Percentiles rank a stretch among this genome's conserved stretches.
These are phyloP conservation scores for Arthrobotrys iridis DNA, from an alignment of 2,329 filamentous ascomycete genomes.

Conservation along the genomic window DNA sequence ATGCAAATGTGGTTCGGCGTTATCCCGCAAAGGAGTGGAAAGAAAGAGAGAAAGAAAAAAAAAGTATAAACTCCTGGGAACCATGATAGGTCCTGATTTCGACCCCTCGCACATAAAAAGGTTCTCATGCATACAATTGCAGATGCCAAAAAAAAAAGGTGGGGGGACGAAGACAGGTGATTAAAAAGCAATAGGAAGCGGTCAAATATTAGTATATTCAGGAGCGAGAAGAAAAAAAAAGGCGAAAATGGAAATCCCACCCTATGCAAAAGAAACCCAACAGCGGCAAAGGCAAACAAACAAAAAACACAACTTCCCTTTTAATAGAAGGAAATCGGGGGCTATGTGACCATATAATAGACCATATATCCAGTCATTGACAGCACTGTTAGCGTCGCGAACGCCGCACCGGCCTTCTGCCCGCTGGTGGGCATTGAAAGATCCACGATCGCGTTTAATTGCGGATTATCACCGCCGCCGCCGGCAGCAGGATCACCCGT, in stretches of 20 bases:
- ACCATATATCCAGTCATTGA: conserved; percentile 54
- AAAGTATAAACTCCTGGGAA: conserved; percentile 17
- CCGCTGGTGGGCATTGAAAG: conserved; percentile 28
- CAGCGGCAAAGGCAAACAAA: no score
- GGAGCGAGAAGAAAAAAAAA: conserved; percentile 5
- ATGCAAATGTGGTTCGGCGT: neutral
- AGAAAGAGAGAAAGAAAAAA: conserved; percentile 13
- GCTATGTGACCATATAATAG: conserved; percentile 52
- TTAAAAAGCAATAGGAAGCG: conserved; percentile 12
- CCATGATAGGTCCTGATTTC: no score
- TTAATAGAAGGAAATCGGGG: neutral
- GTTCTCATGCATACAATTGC: neutral
- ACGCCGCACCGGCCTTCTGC: conserved; percentile 46
- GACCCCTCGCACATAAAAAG: neutral
- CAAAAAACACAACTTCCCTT: neutral
- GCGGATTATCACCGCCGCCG: conserved; percentile 58
- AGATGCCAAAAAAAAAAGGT: neutral
- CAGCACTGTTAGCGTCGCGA: conserved; percentile 46
- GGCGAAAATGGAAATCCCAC: conserved; percentile 28
- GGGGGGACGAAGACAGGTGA: neutral
- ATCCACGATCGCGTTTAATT: conserved; percentile 49
- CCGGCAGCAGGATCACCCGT: conserved; percentile 61
- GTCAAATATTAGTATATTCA: neutral
- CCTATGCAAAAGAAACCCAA: conserved; percentile 28
- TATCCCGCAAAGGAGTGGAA: conserved; percentile 2